Evolutionary conservation across 2,329 filamentous ascomycete species (phyloP), one percentile per base, ranked within the genome.

Genomic region (Fusarium sp.): DNA sequence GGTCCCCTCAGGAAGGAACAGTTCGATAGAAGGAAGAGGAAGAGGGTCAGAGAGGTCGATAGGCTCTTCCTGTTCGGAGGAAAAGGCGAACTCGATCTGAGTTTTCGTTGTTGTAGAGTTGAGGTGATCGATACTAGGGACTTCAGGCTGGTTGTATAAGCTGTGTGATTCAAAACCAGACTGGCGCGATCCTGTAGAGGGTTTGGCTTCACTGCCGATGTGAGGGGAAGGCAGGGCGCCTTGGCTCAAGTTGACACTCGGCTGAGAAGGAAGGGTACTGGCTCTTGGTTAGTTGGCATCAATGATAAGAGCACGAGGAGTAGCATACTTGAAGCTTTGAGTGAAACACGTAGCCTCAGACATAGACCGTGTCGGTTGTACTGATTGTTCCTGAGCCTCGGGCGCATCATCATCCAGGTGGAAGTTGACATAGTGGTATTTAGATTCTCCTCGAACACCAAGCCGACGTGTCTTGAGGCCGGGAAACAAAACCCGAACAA

Each of bases 401-500:
- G 82, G 78, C 54, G 85, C 81, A 59, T 90, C 88, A 50, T 90
- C 88, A 41, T 82, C 79, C 50, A 90, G 78, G 14, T 82, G 82
- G 72, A 91, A 91, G 74, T 90, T 89, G 46, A 90, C 88, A 75
- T 99, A 99, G 79, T 99, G 96, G 78, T 99, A 99, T 78, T 99
- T 99, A 15, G 96, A 99, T 81, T 98, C 95, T 68, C 96, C 96
- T 53, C 96, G 89, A 46, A 98, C 94, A 66, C 96, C 96, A 14
- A 99, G 84, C 68, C 96, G 88, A 61, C 96, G 87, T 32, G 96
- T 99, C 80, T 97, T 95, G 22, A 99, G 90, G 41, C 94, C 95
- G 0, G 96, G 95, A 73, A 98, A 99, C 51, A 99, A 91, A 39
- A 99, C 95, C 32, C 96, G 90, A 33, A 99, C 96, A 43, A 99